A percentile compares a stretch with the other conserved stretches of the same genome.
These are phyloP conservation scores for Cymbidium sinense DNA, from an alignment of 106 monocot genomes.

Conservation along the genomic window DNA sequence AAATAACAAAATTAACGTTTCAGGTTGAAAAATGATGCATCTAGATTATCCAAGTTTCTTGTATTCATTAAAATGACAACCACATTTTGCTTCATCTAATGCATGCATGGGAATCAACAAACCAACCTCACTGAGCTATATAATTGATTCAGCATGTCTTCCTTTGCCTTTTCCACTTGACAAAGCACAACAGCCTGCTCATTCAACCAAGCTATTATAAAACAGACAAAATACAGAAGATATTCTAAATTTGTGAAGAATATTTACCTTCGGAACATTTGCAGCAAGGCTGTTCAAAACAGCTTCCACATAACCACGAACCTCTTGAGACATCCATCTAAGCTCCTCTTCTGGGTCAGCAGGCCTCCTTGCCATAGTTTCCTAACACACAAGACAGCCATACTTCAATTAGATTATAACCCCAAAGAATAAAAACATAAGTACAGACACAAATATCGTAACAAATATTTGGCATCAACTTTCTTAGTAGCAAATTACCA, in stretches of 20 bases:
- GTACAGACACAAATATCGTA: background rate
- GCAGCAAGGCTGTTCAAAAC: slow-evolving; percentile 98
- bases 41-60: background rate
- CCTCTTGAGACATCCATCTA: slow-evolving; percentile 99
- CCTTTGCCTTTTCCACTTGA: slow-evolving; percentile 98
- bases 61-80: slow-evolving; percentile 3
- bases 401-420: background rate
- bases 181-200: slow-evolving; percentile 86
- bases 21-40: background rate
- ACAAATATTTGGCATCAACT: background rate
- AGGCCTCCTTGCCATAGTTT: slow-evolving; percentile 74
- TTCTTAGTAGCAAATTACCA: background rate
- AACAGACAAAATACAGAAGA: background rate
- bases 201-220: slow-evolving; percentile 13
- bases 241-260: background rate
- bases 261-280: slow-evolving; percentile 79
- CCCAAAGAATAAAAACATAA: background rate
- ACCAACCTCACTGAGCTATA: slow-evolving; percentile 81
- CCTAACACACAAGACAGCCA: slow-evolving; percentile 22
- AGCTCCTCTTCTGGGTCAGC: slow-evolving; percentile 98
- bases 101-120: background rate
- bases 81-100: background rate
- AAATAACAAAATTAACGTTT: background rate
- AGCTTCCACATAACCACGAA: slow-evolving; percentile 98
- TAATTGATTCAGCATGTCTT: slow-evolving; percentile 97